A percentile compares a stretch with the other conserved stretches of the same genome.
These are phyloP conservation scores for Teratosphaeria pseudoeucalypti DNA, from an alignment of 2,329 filamentous ascomycete species.

Conservation along the genomic window DNA sequence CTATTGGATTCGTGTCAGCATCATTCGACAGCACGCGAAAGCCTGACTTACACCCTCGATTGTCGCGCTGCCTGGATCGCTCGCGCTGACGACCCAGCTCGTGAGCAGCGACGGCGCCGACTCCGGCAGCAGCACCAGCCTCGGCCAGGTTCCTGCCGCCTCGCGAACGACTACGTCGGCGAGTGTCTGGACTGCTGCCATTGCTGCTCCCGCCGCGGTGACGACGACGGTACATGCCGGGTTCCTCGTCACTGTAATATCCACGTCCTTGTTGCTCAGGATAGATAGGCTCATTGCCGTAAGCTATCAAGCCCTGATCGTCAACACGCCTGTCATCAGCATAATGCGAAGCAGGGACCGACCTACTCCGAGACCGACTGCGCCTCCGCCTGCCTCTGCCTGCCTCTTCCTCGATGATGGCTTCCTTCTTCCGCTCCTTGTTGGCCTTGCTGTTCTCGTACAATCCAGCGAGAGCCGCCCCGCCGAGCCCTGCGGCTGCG, in stretches of 20 bases:
- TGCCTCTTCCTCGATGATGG: constrained; percentile 27
- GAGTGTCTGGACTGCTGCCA: constrained; percentile 30
- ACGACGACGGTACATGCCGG: constrained; percentile 32
- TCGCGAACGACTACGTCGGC: constrained; percentile 19
- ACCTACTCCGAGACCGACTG: constrained; percentile 31
- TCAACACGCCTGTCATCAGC: constrained; percentile 30
- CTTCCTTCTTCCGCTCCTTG: constrained; percentile 42
- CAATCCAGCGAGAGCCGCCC: constrained; percentile 50
- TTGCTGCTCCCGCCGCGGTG: constrained; percentile 33
- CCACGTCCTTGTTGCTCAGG: constrained; percentile 37
- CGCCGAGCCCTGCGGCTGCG: constrained; percentile 49
- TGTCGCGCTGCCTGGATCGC: constrained; percentile 35
- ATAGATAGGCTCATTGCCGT: constrained; percentile 52
- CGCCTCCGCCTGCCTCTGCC: constrained; percentile 16
- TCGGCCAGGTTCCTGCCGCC: constrained; percentile 42
- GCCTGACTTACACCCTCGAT: constrained; percentile 1
- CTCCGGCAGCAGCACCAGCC: constrained; percentile 48
- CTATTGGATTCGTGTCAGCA: background rate
- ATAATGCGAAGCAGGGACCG: constrained; percentile 32
- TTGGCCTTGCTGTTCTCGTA: constrained; percentile 55
- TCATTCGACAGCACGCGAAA: background rate
- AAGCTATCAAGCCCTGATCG: constrained; percentile 50
- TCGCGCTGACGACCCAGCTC: constrained; percentile 45
- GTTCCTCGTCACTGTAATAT: constrained; percentile 30
- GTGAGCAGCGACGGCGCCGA: constrained; percentile 44